Evolutionary conservation across 2,329 filamentous ascomycete species (phyloP).

Genomic region (Phaeoacremonium minimum): DNA sequence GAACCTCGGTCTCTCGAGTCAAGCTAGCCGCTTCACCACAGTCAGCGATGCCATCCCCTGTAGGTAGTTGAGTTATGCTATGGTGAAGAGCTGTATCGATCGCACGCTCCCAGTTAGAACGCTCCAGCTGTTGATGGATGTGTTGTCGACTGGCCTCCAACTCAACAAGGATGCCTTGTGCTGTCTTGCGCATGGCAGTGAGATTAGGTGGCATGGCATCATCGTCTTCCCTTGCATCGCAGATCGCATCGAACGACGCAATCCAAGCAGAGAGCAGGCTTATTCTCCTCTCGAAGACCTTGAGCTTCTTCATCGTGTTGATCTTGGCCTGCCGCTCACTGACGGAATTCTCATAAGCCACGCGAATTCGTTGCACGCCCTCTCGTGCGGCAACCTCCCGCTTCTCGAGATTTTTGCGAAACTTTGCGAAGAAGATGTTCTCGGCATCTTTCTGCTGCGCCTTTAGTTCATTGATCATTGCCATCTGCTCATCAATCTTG

Average conservation of each 20-base stretch:
- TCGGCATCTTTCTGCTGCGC: conserved; percentile 90
- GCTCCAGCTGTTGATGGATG: conserved; percentile 78
- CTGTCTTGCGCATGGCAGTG: conserved; percentile 76
- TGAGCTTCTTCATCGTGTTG: conserved; percentile 74
- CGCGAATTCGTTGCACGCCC: conserved; percentile 73
- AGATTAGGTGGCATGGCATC: conserved; percentile 65
- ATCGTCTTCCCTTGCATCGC: conserved; percentile 66
- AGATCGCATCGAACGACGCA: conserved; percentile 81
- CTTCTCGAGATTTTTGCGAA: conserved; percentile 87
- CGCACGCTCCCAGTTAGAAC: conserved; percentile 79
- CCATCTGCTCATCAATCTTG: conserved; percentile 98
- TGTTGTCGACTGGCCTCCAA: conserved; percentile 87
- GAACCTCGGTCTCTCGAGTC: conserved; percentile 76
- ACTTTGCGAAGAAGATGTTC: conserved; percentile 76
- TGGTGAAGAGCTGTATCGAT: conserved; percentile 86
- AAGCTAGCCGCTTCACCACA: conserved; percentile 67
- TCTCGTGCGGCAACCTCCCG: conserved; percentile 71
- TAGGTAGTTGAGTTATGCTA: conserved; percentile 71
- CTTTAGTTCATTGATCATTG: conserved; percentile 92
- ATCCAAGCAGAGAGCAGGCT: conserved; percentile 87
- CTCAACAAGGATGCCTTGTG: conserved; percentile 82
- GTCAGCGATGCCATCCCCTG: conserved; percentile 62
- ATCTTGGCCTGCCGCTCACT: conserved; percentile 75
- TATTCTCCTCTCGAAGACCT: conserved; percentile 80
- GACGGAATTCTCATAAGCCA: conserved; percentile 77